A percentile compares a stretch with the other conserved stretches of the same genome.
Evolutionary conservation across 73 alveolate species (phyloP).

Genomic region (Paramecium sexaurelia): DNA sequence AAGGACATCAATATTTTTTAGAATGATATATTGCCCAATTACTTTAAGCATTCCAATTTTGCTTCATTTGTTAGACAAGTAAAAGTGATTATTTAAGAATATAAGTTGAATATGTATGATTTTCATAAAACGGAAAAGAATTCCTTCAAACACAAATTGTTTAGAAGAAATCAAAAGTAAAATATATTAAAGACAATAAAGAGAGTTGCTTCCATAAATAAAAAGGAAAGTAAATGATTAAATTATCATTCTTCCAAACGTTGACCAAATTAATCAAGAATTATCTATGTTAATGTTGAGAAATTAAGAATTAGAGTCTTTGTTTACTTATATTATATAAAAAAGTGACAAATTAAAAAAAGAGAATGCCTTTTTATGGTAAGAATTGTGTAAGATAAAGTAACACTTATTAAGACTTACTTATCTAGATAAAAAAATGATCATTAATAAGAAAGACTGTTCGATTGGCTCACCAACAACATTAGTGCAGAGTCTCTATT

Average conservation of each 20-base stretch:
- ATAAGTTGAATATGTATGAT: slow-evolving; percentile 84
- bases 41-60: slow-evolving; percentile 93
- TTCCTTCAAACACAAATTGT: slow-evolving; percentile 50
- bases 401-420: not conserved
- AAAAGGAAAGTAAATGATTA: not conserved
- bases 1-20: slow-evolving; percentile 88
- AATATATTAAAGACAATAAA: slow-evolving; percentile 1
- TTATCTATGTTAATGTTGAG: not conserved
- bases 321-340: not conserved
- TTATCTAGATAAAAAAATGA: slow-evolving; percentile 9
- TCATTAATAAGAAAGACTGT: not conserved
- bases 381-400: slow-evolving; percentile 3
- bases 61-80: slow-evolving; percentile 95
- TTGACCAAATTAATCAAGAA: slow-evolving; percentile 12
- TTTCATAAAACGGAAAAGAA: slow-evolving; percentile 77
- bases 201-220: slow-evolving; percentile 36
- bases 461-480: not conserved
- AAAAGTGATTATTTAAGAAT: not conserved
- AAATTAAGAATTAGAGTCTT: not conserved
- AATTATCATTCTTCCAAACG: not conserved
- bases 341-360: slow-evolving; percentile 35
- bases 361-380: slow-evolving; percentile 50
- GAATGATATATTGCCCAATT: slow-evolving; percentile 92
- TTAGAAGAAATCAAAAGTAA: slow-evolving; percentile 59
- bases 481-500: not conserved